phyloP scores from a whole-genome alignment of 176 grass and related monocot genomes.

The Phyllostachys edulis region DNA sequence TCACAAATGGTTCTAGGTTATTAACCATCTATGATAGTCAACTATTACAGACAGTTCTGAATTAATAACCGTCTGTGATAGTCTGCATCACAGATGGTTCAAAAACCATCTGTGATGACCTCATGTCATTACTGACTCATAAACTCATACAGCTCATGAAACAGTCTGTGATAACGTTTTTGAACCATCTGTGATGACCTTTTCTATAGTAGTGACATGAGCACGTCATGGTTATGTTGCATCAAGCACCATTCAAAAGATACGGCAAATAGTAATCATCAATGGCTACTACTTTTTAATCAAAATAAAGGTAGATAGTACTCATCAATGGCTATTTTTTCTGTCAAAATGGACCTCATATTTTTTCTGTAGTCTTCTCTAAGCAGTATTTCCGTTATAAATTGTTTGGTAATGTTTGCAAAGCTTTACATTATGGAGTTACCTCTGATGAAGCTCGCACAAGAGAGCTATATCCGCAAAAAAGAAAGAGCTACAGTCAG shows the following conservation, averaged over 20 bases:
- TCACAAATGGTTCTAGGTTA: too few relatives aligned
- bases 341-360: background rate
- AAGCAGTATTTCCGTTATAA: background rate
- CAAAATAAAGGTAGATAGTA: background rate
- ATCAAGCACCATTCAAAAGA: background rate
- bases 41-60: too few relatives aligned
- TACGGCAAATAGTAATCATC: constrained; percentile 13
- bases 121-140: too few relatives aligned
- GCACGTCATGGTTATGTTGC: too few relatives aligned
- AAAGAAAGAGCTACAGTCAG: constrained; percentile 48
- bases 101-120: too few relatives aligned
- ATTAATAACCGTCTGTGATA: too few relatives aligned
- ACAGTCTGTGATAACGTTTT: too few relatives aligned
- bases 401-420: background rate
- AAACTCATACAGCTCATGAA: too few relatives aligned
- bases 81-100: too few relatives aligned
- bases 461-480: constrained; percentile 48
- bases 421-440: constrained; percentile 20
- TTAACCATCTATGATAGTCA: too few relatives aligned
- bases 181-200: too few relatives aligned
- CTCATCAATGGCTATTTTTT: background rate
- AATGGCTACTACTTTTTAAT: constrained; percentile 11
- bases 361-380: background rate
- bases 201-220: too few relatives aligned
- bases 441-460: constrained; percentile 56